Conservation (phyloP, 1,139 yeast genomes). For the Diutina mesorugosa region DNA sequence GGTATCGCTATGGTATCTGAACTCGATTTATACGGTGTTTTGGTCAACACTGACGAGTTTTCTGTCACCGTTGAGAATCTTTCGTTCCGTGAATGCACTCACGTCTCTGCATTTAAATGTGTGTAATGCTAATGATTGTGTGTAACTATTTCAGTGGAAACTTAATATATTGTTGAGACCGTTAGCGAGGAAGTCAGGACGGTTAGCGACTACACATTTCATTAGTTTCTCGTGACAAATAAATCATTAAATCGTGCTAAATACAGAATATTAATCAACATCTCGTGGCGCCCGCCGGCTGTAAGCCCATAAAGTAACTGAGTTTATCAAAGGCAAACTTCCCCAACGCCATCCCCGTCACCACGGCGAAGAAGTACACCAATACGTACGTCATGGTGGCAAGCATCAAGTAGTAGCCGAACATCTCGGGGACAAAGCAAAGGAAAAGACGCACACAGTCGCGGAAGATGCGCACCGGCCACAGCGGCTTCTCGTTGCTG, state of each 20-base stretch:
- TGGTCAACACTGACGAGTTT: too few species aligned
- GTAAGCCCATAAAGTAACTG: constrained; percentile 20
- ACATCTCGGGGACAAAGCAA: constrained; percentile 48
- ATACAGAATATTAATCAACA: background rate
- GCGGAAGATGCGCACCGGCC: constrained; percentile 19
- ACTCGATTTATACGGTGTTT: too few species aligned
- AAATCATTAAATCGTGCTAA: background rate
- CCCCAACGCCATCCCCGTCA: constrained; percentile 55
- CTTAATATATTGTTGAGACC: too few species aligned
- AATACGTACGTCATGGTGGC: constrained; percentile 63
- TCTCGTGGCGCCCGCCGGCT: constrained; percentile 5
- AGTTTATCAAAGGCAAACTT: constrained; percentile 55
- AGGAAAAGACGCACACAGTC: constrained; percentile 42
- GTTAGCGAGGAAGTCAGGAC: too few species aligned
- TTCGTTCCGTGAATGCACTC: too few species aligned
- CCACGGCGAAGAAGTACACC: constrained; percentile 59
- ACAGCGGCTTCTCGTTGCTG: background rate
- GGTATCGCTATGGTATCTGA: too few species aligned
- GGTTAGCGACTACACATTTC: too few species aligned
- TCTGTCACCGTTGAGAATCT: too few species aligned
- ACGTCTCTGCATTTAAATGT: too few species aligned
- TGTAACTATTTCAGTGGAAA: too few species aligned
- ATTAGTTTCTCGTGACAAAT: too few species aligned
- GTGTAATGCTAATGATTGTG: too few species aligned
- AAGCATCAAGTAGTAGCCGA: constrained; percentile 63